Percentiles rank a stretch among this genome's conserved stretches.
Conservation (phyloP, 1,284 basidiomycete species). For the Boletus austroedulis region DNA sequence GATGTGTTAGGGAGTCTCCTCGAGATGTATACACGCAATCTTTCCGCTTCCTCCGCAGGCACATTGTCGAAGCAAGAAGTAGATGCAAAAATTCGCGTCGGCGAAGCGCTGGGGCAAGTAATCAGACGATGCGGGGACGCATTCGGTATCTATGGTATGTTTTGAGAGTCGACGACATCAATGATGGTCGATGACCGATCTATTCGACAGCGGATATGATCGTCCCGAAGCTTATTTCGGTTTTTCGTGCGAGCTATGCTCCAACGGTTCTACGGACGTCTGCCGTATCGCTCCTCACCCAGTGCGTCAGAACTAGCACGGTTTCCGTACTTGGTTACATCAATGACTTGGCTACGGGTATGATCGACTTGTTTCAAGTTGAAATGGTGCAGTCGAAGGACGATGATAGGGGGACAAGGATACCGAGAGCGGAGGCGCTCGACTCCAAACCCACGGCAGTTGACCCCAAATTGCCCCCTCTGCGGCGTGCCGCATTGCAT, state of each 20-base stretch:
- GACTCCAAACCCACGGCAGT: slow-evolving; percentile 55
- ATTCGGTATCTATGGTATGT: slow-evolving; percentile 66
- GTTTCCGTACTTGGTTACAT: slow-evolving; percentile 64
- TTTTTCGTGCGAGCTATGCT: slow-evolving; percentile 56
- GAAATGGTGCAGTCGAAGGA: slow-evolving; percentile 49
- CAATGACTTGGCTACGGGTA: slow-evolving; percentile 58
- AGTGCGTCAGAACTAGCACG: slow-evolving; percentile 64
- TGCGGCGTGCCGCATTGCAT: slow-evolving; percentile 80
- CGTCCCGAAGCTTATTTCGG: slow-evolving; percentile 64
- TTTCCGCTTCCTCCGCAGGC: slow-evolving; percentile 48
- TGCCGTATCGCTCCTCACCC: slow-evolving; percentile 76
- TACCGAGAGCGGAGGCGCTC: slow-evolving; percentile 15
- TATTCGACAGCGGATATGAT: slow-evolving; percentile 56
- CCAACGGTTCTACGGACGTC: slow-evolving; percentile 80
- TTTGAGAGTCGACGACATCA: not conserved
- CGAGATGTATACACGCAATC: slow-evolving; percentile 56
- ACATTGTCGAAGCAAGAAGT: slow-evolving; percentile 64
- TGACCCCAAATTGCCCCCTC: slow-evolving; percentile 67
- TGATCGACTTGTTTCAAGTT: slow-evolving; percentile 77
- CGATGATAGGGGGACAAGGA: slow-evolving; percentile 14
- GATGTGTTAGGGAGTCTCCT: slow-evolving; percentile 69
- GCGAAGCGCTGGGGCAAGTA: slow-evolving; percentile 83
- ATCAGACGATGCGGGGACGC: slow-evolving; percentile 73
- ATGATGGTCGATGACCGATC: slow-evolving; percentile 8
- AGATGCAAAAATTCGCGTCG: slow-evolving; percentile 78